phyloP scores from a whole-genome alignment of 306 rosid species.

The Gynostemma pentaphyllum region DNA sequence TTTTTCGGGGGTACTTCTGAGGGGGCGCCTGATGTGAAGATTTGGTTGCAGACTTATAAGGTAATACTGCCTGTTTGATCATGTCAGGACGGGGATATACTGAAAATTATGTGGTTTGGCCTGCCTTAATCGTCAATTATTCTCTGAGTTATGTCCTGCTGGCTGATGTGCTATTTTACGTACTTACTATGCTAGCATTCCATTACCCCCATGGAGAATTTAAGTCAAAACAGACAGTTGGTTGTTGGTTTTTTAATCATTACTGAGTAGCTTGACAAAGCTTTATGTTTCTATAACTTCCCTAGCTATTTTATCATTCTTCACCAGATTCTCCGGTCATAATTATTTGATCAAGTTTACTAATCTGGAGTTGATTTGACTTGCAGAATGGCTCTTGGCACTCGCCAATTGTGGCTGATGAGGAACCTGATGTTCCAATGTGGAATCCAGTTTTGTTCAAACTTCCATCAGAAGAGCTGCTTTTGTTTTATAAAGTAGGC shows the following conservation, averaged over 20 bases:
- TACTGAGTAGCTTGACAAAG: background rate
- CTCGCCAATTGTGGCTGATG: conserved; percentile 57
- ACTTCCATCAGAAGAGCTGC: conserved; percentile 75
- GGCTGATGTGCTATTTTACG: background rate
- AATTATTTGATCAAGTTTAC: background rate
- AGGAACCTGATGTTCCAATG: conserved; percentile 66
- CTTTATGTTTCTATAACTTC: too few species aligned
- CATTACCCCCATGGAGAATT: background rate
- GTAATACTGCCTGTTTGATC: conserved; percentile 17
- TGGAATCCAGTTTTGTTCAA: conserved; percentile 90
- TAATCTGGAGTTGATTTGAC: conserved; percentile 8
- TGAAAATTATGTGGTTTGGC: background rate
- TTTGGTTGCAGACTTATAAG: conserved; percentile 74
- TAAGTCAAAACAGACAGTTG: background rate
- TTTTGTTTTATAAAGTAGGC: conserved; percentile 79
- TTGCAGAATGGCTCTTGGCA: conserved; percentile 66
- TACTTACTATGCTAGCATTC: too few species aligned
- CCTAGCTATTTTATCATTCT: background rate
- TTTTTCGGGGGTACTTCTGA: conserved; percentile 71
- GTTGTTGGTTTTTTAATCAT: background rate
- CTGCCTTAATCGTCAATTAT: background rate
- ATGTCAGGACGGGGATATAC: too few species aligned
- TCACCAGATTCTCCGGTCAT: background rate
- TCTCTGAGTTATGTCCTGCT: background rate
- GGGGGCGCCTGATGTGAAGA: conserved; percentile 84